phyloP scores from a whole-genome alignment of 129 eudicot species.

The Tagetes erecta region DNA sequence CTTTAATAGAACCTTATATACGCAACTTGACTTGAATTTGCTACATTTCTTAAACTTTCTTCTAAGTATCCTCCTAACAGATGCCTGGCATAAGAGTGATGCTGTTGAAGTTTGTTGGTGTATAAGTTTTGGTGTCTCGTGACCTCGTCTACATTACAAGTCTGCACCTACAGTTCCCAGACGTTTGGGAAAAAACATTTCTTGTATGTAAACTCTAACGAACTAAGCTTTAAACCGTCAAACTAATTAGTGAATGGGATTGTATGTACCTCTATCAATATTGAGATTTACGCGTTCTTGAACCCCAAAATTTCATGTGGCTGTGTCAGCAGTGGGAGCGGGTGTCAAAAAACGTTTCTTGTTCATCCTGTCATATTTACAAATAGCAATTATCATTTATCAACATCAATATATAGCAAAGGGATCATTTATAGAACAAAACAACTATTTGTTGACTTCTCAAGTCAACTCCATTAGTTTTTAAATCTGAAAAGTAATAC shows the following conservation, averaged over 20 bases:
- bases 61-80: not conserved
- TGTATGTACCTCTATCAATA: conserved; percentile 40
- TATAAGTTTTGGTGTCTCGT: not conserved
- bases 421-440: conserved; percentile 8
- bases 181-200: not conserved
- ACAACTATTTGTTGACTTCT: conserved; percentile 8
- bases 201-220: not conserved
- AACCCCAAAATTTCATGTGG: conserved; percentile 1
- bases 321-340: conserved; percentile 14
- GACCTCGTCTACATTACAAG: not conserved
- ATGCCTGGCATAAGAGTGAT: not conserved
- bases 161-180: not conserved
- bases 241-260: conserved; percentile 15
- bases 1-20: conserved; percentile 1
- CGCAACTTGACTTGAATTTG: not conserved
- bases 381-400: not conserved
- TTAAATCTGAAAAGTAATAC: not conserved
- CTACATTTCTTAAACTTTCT: not conserved
- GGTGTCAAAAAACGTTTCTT: conserved; percentile 16
- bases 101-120: not conserved
- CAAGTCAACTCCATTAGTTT: conserved; percentile 1
- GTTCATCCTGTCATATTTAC: conserved; percentile 28
- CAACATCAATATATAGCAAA: not conserved
- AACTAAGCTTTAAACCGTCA: not conserved
- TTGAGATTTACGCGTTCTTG: conserved; percentile 40